phyloP scores from a whole-genome alignment of 306 rosid species.

The Cajanus cajan region DNA sequence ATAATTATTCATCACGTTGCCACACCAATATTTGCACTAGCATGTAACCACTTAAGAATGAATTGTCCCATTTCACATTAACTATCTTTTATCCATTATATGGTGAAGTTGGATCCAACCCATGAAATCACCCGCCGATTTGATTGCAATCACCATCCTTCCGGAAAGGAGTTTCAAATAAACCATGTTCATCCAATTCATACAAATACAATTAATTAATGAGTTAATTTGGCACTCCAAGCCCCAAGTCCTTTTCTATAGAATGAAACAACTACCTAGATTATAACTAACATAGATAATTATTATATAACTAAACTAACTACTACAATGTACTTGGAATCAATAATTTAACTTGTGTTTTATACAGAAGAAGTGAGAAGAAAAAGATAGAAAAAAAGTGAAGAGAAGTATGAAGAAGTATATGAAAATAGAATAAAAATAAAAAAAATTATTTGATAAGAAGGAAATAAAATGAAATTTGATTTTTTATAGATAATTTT shows the following conservation, averaged over 20 bases:
- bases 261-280: not conserved
- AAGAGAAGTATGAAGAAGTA: no score
- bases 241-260: not conserved
- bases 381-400: no score
- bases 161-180: no score
- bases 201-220: not conserved
- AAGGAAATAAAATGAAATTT: no score
- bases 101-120: not conserved
- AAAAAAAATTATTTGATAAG: no score
- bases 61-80: not conserved
- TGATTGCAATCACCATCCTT: not conserved
- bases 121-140: not conserved
- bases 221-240: not conserved
- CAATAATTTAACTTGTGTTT: no score
- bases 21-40: not conserved
- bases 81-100: not conserved
- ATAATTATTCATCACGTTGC: not conserved
- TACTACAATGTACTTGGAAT: no score
- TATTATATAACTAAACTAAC: not conserved
- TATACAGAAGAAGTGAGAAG: no score
- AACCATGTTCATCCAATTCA: not conserved
- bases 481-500: no score
- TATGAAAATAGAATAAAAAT: no score
- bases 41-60: not conserved
- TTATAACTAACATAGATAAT: not conserved